phyloP scores from a whole-genome alignment of 2,329 filamentous ascomycete species.

The Talaromyces sp. region DNA sequence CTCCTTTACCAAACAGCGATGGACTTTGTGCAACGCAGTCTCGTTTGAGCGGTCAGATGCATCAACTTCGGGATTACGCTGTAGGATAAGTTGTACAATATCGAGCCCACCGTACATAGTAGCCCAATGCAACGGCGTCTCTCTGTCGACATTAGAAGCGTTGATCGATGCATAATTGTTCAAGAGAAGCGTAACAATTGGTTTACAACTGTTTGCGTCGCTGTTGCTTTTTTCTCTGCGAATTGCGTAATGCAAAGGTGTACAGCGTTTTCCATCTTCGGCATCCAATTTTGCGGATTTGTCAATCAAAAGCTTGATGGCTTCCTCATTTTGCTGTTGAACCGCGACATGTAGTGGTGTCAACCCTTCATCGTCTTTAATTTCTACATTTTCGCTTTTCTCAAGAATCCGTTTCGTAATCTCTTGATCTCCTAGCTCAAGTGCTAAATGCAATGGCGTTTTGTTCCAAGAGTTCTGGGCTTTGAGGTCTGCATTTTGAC shows the following conservation, averaged over 20 bases:
- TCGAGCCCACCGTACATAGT: background rate
- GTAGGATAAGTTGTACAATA: background rate
- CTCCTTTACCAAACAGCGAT: background rate
- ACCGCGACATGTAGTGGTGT: background rate
- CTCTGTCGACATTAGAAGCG: background rate
- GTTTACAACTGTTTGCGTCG: background rate
- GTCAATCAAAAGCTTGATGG: background rate
- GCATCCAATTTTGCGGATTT: background rate
- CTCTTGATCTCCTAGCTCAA: background rate
- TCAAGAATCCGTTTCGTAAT: background rate
- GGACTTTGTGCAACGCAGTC: background rate
- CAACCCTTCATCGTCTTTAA: background rate
- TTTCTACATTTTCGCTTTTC: background rate
- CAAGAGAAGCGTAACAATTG: background rate
- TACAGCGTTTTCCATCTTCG: background rate
- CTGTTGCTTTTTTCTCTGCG: background rate
- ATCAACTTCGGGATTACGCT: background rate
- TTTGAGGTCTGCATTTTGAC: background rate
- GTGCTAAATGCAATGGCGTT: background rate
- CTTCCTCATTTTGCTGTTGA: background rate
- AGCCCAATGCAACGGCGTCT: background rate
- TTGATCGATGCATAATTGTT: background rate
- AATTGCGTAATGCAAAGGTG: background rate
- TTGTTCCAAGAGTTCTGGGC: background rate
- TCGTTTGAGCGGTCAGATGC: background rate